Evolutionary conservation across 192 early-diverging fungal genomes (phyloP).

Genomic region (Funneliformis mosseae): DNA sequence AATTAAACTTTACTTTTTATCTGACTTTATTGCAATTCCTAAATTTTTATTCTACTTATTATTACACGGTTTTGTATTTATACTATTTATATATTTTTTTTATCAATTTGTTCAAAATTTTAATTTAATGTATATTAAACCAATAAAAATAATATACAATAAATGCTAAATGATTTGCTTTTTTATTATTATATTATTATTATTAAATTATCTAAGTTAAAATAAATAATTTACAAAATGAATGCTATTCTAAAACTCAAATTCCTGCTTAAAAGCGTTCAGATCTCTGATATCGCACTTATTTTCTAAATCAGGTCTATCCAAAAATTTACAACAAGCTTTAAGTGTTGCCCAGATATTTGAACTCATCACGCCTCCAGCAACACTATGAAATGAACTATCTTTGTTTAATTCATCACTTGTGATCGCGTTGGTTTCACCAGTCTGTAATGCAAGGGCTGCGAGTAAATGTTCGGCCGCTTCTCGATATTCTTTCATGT

Average conservation of each 20-base stretch:
- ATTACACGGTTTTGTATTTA: too few species aligned
- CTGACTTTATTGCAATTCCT: too few species aligned
- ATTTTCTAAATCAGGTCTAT: slow-evolving; percentile 78
- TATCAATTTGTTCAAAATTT: too few species aligned
- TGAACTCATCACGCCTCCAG: slow-evolving; percentile 61
- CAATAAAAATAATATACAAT: too few species aligned
- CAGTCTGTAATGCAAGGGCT: slow-evolving; percentile 80
- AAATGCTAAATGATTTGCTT: too few species aligned
- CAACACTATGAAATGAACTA: slow-evolving; percentile 40
- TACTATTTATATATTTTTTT: too few species aligned
- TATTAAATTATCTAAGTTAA: too few species aligned
- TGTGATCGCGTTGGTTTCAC: slow-evolving; percentile 45
- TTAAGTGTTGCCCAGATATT: slow-evolving; percentile 87
- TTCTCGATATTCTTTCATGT: slow-evolving; percentile 84
- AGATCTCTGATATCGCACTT: slow-evolving; percentile 81
- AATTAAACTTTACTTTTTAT: too few species aligned
- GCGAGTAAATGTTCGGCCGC: slow-evolving; percentile 90
- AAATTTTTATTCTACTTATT: too few species aligned
- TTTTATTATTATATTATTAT: too few species aligned
- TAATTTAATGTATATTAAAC: too few species aligned
- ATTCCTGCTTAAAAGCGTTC: slow-evolving; percentile 77
- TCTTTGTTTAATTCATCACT: slow-evolving; percentile 42
- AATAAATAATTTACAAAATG: too few species aligned
- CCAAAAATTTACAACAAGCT: slow-evolving; percentile 73
- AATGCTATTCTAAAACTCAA: slow-evolving; percentile 71